Conservation (phyloP, 805 yeast species). For the Starmerella sp. region DNA sequence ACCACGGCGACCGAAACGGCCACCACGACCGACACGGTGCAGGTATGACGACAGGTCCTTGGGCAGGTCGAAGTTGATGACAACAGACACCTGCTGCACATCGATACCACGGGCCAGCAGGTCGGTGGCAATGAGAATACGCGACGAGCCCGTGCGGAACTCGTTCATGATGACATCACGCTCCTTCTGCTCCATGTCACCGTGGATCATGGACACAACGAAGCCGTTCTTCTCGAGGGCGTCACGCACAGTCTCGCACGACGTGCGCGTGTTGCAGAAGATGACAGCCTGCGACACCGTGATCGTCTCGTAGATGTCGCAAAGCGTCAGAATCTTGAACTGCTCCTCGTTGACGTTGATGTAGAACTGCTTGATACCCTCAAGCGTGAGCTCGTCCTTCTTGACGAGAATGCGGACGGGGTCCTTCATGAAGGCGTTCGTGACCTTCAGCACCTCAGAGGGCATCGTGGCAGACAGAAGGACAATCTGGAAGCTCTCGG, state of each 20-base stretch:
- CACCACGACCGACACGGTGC: constrained; percentile 97
- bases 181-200: constrained; percentile 88
- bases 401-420: constrained; percentile 91
- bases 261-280: constrained; percentile 90
- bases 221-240: constrained; percentile 67
- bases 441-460: constrained; percentile 79
- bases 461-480: constrained; percentile 93
- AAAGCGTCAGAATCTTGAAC: constrained; percentile 87
- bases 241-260: constrained; percentile 80
- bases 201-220: constrained; percentile 90
- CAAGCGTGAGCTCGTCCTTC: constrained; percentile 89
- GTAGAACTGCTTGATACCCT: constrained; percentile 89
- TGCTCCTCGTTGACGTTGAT: constrained; percentile 86
- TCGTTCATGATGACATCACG: constrained; percentile 93
- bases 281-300: constrained; percentile 96
- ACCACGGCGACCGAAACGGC: constrained; percentile 98
- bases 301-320: constrained; percentile 89
- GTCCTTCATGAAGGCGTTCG: constrained; percentile 86
- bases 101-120: constrained; percentile 97
- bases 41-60: constrained; percentile 84
- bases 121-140: constrained; percentile 87
- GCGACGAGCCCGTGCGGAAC: constrained; percentile 86
- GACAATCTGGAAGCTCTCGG: constrained; percentile 84
- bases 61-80: constrained; percentile 88
- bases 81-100: constrained; percentile 93